Evolutionary conservation across 2,329 filamentous ascomycete species (phyloP).

Genomic region (Fusarium sp.): DNA sequence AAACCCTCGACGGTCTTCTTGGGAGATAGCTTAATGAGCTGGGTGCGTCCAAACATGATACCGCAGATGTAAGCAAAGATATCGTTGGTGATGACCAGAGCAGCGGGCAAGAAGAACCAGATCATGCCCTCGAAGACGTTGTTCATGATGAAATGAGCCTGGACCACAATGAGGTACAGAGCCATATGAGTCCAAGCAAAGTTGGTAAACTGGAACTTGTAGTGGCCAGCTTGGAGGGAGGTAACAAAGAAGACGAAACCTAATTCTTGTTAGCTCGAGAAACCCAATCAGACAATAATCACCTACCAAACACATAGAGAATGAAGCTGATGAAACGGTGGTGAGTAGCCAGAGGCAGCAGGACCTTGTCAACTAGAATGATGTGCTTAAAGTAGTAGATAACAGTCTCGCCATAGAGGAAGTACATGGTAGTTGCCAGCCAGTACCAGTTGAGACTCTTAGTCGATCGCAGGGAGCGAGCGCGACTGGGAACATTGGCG

Average conservation of each 20-base stretch:
- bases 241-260: conserved; percentile 98
- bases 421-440: conserved; percentile 99
- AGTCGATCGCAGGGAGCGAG: conserved; percentile 90
- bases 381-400: conserved; percentile 99
- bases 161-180: conserved; percentile 95
- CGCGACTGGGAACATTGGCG: conserved; percentile 91
- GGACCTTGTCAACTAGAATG: conserved; percentile 90
- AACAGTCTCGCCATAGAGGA: conserved; percentile 97
- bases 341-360: conserved; percentile 94
- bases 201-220: conserved; percentile 98
- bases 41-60: conserved; percentile 95
- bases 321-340: conserved; percentile 99
- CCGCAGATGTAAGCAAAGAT: conserved; percentile 98
- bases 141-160: conserved; percentile 99
- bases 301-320: conserved; percentile 93
- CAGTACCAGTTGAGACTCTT: conserved; percentile 99
- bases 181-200: conserved; percentile 99
- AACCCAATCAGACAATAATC: neutral
- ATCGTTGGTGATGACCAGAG: conserved; percentile 97
- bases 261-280: conserved; percentile 54
- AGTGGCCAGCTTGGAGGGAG: conserved; percentile 93
- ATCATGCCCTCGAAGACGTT: conserved; percentile 99
- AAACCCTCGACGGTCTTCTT: conserved; percentile 99
- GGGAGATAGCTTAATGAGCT: conserved; percentile 96
- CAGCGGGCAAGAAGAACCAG: conserved; percentile 97